Evolutionary conservation across 345 rosid genomes (phyloP).

Genomic region (Murraya paniculata): DNA sequence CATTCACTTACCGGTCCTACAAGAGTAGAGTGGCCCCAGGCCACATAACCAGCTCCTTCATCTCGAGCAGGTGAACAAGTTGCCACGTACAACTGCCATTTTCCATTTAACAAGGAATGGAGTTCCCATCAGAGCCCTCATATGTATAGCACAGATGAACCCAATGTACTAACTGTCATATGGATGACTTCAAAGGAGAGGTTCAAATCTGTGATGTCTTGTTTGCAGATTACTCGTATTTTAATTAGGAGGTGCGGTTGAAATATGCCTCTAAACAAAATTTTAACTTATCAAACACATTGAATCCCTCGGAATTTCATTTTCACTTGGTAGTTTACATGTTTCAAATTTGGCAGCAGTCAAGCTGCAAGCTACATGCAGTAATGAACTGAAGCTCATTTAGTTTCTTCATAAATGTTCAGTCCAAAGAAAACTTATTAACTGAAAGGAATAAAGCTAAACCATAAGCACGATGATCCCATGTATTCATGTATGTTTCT

Average conservation of each 20-base stretch:
- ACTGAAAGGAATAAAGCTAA: background rate
- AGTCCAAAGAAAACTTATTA: background rate
- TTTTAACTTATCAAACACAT: background rate
- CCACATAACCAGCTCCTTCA: constrained; percentile 65
- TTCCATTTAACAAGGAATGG: constrained; percentile 4
- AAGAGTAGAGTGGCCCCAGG: constrained; percentile 98
- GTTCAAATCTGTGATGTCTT: background rate
- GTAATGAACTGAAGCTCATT: background rate
- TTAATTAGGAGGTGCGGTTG: background rate
- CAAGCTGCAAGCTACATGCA: background rate
- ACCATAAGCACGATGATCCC: background rate
- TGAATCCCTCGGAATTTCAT: background rate
- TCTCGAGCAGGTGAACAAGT: constrained; percentile 96
- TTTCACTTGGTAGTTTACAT: background rate
- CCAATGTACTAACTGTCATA: background rate
- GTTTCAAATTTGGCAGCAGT: background rate
- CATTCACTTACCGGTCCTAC: constrained; percentile 73
- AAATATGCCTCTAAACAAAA: background rate
- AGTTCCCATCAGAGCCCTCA: constrained; percentile 6
- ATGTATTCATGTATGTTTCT: background rate
- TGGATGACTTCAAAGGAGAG: background rate
- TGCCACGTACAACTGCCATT: constrained; percentile 77
- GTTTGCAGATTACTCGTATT: background rate
- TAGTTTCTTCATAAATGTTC: background rate
- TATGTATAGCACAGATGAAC: background rate